These are phyloP conservation scores for Calycina herbarum DNA, from an alignment of 2,329 filamentous ascomycete genomes.

Conservation along the genomic window DNA sequence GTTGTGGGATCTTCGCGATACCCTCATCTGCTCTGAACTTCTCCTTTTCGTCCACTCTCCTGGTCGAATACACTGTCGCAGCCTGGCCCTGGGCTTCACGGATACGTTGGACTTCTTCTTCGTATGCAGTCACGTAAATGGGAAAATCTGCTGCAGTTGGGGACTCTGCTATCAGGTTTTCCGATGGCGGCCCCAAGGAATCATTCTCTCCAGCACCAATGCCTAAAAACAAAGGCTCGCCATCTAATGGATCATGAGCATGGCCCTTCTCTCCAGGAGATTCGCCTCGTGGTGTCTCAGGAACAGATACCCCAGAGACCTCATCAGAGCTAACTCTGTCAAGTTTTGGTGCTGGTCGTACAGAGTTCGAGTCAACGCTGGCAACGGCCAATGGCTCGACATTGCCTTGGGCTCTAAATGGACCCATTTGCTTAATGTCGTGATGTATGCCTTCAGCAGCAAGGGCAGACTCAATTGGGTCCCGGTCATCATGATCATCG, in stretches of 20 bases:
- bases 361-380: not conserved
- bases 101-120: constrained; percentile 77
- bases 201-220: constrained; percentile 67
- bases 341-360: not conserved
- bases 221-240: constrained; percentile 66
- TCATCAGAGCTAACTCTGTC: constrained; percentile 1
- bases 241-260: constrained; percentile 63
- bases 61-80: constrained; percentile 59
- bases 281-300: constrained; percentile 38
- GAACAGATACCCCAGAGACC: not conserved
- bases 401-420: constrained; percentile 16
- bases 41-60: constrained; percentile 47
- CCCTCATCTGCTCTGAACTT: constrained; percentile 36
- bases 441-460: constrained; percentile 55
- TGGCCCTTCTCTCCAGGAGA: constrained; percentile 55
- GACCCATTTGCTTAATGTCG: constrained; percentile 38
- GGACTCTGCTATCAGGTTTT: constrained; percentile 72
- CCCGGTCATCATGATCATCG: constrained; percentile 51
- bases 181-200: constrained; percentile 37
- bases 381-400: constrained; percentile 18
- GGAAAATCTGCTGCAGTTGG: constrained; percentile 82
- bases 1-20: constrained; percentile 31
- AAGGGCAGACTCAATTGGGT: constrained; percentile 48
- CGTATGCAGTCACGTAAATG: constrained; percentile 86
- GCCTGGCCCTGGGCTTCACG: constrained; percentile 46